Evolutionary conservation across 2,329 filamentous ascomycete species (phyloP).

Genomic region (Emmonsiellopsis sp.): DNA sequence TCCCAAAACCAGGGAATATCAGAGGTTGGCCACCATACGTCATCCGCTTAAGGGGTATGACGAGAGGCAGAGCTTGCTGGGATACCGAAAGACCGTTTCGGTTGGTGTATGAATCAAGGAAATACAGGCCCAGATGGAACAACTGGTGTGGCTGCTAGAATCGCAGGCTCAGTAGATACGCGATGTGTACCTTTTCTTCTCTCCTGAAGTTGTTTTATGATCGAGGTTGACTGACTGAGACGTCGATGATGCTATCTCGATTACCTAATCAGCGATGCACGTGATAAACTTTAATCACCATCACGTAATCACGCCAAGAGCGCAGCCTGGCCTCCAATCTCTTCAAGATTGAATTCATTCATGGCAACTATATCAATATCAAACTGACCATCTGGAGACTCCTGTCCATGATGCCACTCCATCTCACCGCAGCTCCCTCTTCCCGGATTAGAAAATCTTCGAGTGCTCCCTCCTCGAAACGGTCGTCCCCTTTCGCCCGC

Average conservation of each 20-base stretch:
- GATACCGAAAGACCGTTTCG: not conserved
- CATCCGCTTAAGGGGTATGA: not conserved
- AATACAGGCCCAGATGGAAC: not conserved
- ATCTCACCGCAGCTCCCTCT: constrained; percentile 39
- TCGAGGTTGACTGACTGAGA: too few relatives aligned
- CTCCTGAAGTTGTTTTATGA: too few relatives aligned
- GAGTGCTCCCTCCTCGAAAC: constrained; percentile 18
- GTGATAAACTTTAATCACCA: too few relatives aligned
- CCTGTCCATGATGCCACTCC: constrained; percentile 33
- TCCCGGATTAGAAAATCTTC: constrained; percentile 37
- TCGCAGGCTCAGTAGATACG: not conserved
- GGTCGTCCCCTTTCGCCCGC: constrained; percentile 33
- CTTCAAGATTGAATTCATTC: too few relatives aligned
- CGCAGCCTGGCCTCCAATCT: too few relatives aligned
- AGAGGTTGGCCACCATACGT: not conserved
- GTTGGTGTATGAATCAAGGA: too few relatives aligned
- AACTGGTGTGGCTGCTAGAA: not conserved
- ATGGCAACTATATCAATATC: too few relatives aligned
- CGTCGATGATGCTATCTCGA: too few relatives aligned
- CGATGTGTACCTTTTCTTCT: too few relatives aligned
- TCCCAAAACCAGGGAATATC: not conserved
- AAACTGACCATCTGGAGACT: not conserved
- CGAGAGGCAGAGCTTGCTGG: not conserved
- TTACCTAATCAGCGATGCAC: too few relatives aligned
- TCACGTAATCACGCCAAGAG: too few relatives aligned